A percentile compares a stretch with the other conserved stretches of the same genome.
phyloP scores from a whole-genome alignment of 2,329 filamentous ascomycete species.

The Aspergillus cejpii region DNA sequence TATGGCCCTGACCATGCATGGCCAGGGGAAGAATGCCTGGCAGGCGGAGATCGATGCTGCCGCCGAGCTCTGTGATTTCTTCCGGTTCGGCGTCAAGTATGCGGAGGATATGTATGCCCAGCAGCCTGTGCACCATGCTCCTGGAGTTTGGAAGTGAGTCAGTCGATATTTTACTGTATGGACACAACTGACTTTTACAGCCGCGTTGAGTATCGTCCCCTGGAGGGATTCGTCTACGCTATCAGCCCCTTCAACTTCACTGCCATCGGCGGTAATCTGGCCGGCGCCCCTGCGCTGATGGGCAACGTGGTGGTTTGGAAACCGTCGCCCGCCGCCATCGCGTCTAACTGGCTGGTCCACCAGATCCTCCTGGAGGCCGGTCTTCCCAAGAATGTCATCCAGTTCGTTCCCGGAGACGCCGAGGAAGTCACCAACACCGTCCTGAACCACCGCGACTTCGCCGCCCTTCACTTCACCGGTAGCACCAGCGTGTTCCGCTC shows the following conservation, averaged over 20 bases:
- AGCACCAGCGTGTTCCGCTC: slow-evolving; percentile 86
- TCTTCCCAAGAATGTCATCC: slow-evolving; percentile 80
- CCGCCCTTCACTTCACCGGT: slow-evolving; percentile 90
- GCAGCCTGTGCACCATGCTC: slow-evolving; percentile 76
- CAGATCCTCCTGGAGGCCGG: slow-evolving; percentile 87
- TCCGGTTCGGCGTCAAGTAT: slow-evolving; percentile 86
- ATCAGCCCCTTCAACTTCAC: slow-evolving; percentile 97
- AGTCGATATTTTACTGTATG: neutral
- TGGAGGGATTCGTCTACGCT: slow-evolving; percentile 94
- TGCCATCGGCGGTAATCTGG: slow-evolving; percentile 82
- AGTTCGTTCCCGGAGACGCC: slow-evolving; percentile 86
- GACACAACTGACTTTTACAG: slow-evolving; percentile 24
- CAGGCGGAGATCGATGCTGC: slow-evolving; percentile 98
- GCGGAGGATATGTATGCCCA: slow-evolving; percentile 83
- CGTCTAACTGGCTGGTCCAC: slow-evolving; percentile 87
- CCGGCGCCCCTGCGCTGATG: slow-evolving; percentile 74
- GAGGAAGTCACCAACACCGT: slow-evolving; percentile 73
- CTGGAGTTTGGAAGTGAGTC: slow-evolving; percentile 74
- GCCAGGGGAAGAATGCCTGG: slow-evolving; percentile 97
- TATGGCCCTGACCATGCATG: slow-evolving; percentile 92
- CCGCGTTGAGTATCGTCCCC: slow-evolving; percentile 76
- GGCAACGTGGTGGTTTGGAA: slow-evolving; percentile 97
- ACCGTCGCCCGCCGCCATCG: slow-evolving; percentile 80
- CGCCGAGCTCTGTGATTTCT: slow-evolving; percentile 85
- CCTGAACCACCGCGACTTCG: slow-evolving; percentile 70